These are phyloP conservation scores for Nigrospora osmanthi DNA, from an alignment of 2,329 filamentous ascomycete species.

Conservation along the genomic window DNA sequence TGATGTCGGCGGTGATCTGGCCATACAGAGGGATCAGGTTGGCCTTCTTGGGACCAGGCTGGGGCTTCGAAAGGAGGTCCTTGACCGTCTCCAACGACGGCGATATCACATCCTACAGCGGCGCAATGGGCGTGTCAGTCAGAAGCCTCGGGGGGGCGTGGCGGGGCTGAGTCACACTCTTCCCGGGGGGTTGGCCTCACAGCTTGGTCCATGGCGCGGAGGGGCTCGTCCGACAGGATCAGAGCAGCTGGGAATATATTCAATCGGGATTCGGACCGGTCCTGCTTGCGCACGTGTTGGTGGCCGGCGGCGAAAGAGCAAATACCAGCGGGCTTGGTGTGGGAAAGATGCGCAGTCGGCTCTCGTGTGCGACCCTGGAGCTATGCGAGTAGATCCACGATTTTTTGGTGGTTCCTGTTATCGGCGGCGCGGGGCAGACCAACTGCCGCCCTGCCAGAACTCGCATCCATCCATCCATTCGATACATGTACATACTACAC, in stretches of 20 bases:
- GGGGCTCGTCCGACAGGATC: not conserved
- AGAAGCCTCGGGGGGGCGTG: not conserved
- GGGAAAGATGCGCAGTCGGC: too few species aligned
- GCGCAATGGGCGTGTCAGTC: not conserved
- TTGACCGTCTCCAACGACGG: conserved; percentile 39
- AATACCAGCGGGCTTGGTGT: too few species aligned
- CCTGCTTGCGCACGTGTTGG: too few species aligned
- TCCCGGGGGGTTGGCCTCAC: not conserved
- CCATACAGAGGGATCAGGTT: conserved; percentile 79
- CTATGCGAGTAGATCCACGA: not conserved
- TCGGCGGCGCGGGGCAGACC: not conserved
- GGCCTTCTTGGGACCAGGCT: conserved; percentile 29
- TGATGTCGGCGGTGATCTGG: conserved; percentile 82
- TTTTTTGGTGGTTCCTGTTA: conserved; percentile 2
- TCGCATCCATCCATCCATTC: not conserved
- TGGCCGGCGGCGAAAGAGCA: too few species aligned
- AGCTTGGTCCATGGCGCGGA: conserved; percentile 3
- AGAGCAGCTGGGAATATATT: not conserved
- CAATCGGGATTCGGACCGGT: too few species aligned
- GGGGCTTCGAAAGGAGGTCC: conserved; percentile 30
- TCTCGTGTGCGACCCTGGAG: too few species aligned
- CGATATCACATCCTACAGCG: conserved; percentile 28
- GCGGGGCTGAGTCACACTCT: not conserved
- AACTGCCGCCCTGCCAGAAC: not conserved
- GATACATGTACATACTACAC: too few species aligned